Evolutionary conservation across 2,329 filamentous ascomycete genomes (phyloP), one percentile per base, ranked within the genome.

Genomic region (Thelonectria blattea): DNA sequence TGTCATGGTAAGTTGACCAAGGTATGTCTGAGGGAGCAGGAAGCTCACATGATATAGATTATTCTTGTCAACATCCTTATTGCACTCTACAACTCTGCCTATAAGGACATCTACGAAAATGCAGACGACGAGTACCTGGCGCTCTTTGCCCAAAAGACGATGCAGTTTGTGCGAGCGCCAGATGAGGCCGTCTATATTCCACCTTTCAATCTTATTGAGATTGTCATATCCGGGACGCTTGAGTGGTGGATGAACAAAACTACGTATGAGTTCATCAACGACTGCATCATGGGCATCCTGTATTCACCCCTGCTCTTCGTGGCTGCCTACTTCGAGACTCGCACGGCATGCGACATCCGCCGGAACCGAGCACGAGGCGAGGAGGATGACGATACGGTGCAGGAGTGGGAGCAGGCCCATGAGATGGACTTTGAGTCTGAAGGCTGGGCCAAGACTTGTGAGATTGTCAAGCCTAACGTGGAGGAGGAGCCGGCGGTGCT

Each of bases 161-260:
- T 98, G 85, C 93, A 96, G 71, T 99, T 97, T 71, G 92, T 98
- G 17, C 91, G 95, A 50, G 95, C 95, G 0, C 95, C 95, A 0
- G 95, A 99, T 69, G 95, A 99, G 76, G 98, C 99, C 68, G 95
- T 99, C 56, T 99, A 95, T 78, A 97, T 99, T 71, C 89, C 95
- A 0, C 95, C 95, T 0, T 91, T 99, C 77, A 99, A 99, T 74
- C 83, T 99, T 2, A 85, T 99, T 61, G 95, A 99, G 75, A 88
- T 98, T n/a, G 82, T 97, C 63, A 80, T 86, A 61, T 84, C 97
- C n/a, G n/a, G n/a, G 3, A 85, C 90, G 41, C 72, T 96, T 0
- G 95, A 98, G 80, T 99, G 95, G 95, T 99, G 94, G 95, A 84
- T 99, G 81, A 79, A 86, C n/a, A 85, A 86, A 62, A 70, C 80